phyloP scores from a whole-genome alignment of 2,329 filamentous ascomycete genomes.

The Seiridium unicorne region DNA sequence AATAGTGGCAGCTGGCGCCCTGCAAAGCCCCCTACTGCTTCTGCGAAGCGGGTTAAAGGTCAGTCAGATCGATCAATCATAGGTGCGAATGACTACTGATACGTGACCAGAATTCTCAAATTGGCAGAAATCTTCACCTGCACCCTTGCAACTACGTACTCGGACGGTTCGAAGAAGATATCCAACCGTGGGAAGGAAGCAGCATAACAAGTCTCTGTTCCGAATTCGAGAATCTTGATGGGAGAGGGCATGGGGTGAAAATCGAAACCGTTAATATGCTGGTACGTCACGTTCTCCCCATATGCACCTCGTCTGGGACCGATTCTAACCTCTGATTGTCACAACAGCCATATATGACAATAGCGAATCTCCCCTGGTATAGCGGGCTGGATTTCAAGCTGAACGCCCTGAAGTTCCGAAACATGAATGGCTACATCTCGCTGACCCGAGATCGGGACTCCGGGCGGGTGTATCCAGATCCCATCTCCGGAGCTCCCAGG shows the following conservation, averaged over 20 bases:
- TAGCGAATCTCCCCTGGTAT: conserved; percentile 66
- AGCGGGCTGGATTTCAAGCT: conserved; percentile 70
- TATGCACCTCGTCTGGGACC: neutral
- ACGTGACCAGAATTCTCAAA: conserved; percentile 63
- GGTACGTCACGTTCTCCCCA: conserved; percentile 31
- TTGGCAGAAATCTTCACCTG: conserved; percentile 78
- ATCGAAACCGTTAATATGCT: conserved; percentile 75
- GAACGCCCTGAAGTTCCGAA: conserved; percentile 64
- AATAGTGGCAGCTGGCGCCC: conserved; percentile 72
- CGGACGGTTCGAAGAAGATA: conserved; percentile 68
- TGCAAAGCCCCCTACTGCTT: conserved; percentile 76
- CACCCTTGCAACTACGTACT: conserved; percentile 67
- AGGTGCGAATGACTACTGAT: conserved; percentile 16
- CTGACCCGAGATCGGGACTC: conserved; percentile 74
- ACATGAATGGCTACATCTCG: conserved; percentile 70
- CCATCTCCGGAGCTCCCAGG: conserved; percentile 59
- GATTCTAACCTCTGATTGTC: conserved; percentile 6
- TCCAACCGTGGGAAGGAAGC: conserved; percentile 71
- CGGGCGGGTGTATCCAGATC: conserved; percentile 73
- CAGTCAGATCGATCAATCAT: conserved; percentile 19
- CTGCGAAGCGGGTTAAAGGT: conserved; percentile 74
- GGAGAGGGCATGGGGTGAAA: conserved; percentile 77
- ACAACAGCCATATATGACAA: conserved; percentile 58
- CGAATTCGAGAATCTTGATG: conserved; percentile 79
- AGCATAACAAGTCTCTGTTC: conserved; percentile 78